Base-by-base conservation (phyloP, 2,329 filamentous ascomycete genomes). In the Penicillium italicum region DNA sequence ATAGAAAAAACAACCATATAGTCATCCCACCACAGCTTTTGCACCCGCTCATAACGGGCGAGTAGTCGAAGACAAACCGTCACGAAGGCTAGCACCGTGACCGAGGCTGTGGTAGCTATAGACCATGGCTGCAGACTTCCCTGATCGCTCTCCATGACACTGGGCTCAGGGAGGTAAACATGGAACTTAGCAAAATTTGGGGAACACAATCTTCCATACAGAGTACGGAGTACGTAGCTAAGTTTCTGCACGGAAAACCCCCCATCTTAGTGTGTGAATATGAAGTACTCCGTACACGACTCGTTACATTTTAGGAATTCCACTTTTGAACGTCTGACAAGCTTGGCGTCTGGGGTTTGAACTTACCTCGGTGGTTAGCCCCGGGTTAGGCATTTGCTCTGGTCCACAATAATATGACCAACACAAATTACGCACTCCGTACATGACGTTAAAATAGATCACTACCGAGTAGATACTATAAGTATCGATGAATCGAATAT, bases 1-100 rank as follows among this genome's bases (percentile, higher is more conserved):
- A 78, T 76, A 1, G 79, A 80, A 48, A 76, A 79, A 0, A 80
- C 54, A 53, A 81, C 77, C 64, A 79, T 70, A 63, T 73, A 80
- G 62, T 81, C 79, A 66, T 81, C 79, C 79, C 77, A 80, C 79
- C 79, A 80, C 5, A 80, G 62, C 55, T 66, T 63, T 53, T 79
- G 77, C 3, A 66, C 72, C 43, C 76, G 77, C 42, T 78, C 64
- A 46, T 71, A 70, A 11, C 78, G 75, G 53, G 76, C 75, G 28
- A 74, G 51, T 5, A 80, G 47, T 2, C 79, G 72, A 14, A 80
- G 63, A n/a, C 37, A 65, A 12, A 80, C 75, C 3, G 70, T 65
- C 1, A 71, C 36, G 18, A 75, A 58, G 2, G 77, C 74, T 26
- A 80, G 64, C 7, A 73, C 65, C 0, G 78, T 79, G 57, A 80